Base-by-base conservation (phyloP, 352 stramenopile species). In the Blastocystis sp. region DNA sequence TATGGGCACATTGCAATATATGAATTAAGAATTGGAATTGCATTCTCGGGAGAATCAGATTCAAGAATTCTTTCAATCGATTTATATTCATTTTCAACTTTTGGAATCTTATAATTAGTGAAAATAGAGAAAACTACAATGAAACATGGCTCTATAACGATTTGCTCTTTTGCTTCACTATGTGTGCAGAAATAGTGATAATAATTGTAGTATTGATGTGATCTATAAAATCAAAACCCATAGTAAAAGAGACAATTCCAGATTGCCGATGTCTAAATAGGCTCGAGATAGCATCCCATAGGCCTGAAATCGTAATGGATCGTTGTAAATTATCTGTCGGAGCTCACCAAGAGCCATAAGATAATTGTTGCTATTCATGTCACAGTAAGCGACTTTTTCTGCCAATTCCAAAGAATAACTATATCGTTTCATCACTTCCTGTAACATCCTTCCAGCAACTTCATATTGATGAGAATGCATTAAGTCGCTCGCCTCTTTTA, bases 1-100 rank as follows among this genome's bases (percentile, higher is more conserved):
- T 84, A 66, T 53, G 73, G 73, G 68, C 73, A 66, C 48, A 66
- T 66, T 37, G 73, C 73, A 24, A 84, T 42, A 60, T 51, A 84
- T 27, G 64, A 35, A 11, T 66, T 64, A 5, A 84, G 22, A 66
- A 66, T 44, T 30, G 73, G 73, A 64, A 84, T 64, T 33, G 73
- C 73, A 35, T 30, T 24, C 30, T 64, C 73, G 0, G 54, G n/a
- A 27, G 58, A 35, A n/a, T 54, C 11, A 4, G 48, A 54, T 35
- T 81, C 60, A 15, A 70, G 24, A 4, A 70, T 22, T 19, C 4
- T n/a, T 5, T 15, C 5, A 3, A 81, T 4, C 17, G 40, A 27
- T 19, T 17, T 15, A 57, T 81, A 81, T 2, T 40, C 48, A 3
- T 81, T 22, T 44, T 81, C 70, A 40, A 62, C 27, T n/a, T 81